Conservation (phyloP, 2,329 filamentous ascomycete genomes). For the Colletotrichum sansevieriae region DNA sequence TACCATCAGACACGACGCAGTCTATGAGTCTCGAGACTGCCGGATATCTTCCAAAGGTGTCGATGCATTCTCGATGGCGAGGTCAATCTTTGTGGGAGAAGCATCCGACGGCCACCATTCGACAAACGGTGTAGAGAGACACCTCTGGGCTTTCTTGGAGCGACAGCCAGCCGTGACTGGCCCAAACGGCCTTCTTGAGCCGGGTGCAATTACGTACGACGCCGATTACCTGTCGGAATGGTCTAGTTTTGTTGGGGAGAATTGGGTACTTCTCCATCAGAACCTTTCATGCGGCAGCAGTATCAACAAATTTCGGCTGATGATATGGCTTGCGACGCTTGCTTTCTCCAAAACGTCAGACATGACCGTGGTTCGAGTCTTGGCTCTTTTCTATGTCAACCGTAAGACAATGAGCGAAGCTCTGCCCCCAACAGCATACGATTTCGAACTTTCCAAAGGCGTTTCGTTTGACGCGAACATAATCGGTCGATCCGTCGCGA, state of each 20-base stretch:
- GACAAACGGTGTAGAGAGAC: no score
- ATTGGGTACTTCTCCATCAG: neutral
- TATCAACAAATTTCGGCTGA: conserved; percentile 23
- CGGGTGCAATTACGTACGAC: neutral
- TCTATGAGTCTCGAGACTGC: conserved; percentile 35
- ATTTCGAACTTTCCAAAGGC: no score
- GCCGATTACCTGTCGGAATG: neutral
- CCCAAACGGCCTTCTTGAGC: no score
- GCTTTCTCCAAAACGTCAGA: conserved; percentile 36
- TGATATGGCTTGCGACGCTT: conserved; percentile 44
- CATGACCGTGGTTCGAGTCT: conserved; percentile 34
- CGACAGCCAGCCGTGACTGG: no score
- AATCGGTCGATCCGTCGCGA: no score
- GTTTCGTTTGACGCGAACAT: no score
- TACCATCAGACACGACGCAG: conserved; percentile 19
- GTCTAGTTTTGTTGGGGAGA: neutral
- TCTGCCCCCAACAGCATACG: no score
- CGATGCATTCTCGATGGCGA: neutral
- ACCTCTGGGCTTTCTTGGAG: no score
- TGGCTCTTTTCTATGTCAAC: conserved; percentile 20
- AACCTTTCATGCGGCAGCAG: neutral
- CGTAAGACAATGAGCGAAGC: neutral
- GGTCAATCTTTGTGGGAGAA: neutral
- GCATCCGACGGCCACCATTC: no score
- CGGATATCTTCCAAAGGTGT: neutral